Base-by-base conservation (phyloP, 169 alveolate genomes). In the Cryptosporidium felis region DNA sequence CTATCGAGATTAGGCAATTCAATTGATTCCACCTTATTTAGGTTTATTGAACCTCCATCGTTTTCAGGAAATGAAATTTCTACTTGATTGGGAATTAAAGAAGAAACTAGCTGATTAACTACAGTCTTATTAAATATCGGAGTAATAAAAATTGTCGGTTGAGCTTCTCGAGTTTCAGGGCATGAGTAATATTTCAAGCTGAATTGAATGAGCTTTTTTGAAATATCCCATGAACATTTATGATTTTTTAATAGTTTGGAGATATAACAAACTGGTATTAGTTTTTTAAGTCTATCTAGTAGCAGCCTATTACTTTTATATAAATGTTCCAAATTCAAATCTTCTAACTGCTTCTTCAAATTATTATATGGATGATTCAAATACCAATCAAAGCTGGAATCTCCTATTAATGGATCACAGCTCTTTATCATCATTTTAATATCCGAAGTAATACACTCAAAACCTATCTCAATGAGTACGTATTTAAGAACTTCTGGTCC, bases 151-250 rank as follows among this genome's bases (percentile, higher is more conserved):
- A 74, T 49, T 0, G 67, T 40, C 9, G 85, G 59, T 12, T 5
- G 63, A 12, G 66, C 21, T 21, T 53, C 61, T 10, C 28, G 46
- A 23, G 23, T 74, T 10, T 46, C 21, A 12, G 16, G 67, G 61
- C 38, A 14, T 14, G 65, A 53, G 41, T 74, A 74, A 44, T 74
- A 74, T 36, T 74, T 56, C 10, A 74, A 36, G 6, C 58, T 74
- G 3, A 67, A 53, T 26, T 49, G 9, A 14, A 74, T 74, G 10
- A 74, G 40, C 30, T 74, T 74, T 10, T 74, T 49, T 18, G 67
- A 56, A 34, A 74, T 49, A 53, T 74, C 85, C 85, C 85, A 74
- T 10, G 66, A 32, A 10, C 60, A 53, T 14, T 49, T 74, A 18
- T 36, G 36, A 5, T 12, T 32, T 14, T 40, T 18, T 21, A 49